Base-by-base conservation (phyloP, 495 filamentous ascomycete genomes). In the Gamarada debralockiae region DNA sequence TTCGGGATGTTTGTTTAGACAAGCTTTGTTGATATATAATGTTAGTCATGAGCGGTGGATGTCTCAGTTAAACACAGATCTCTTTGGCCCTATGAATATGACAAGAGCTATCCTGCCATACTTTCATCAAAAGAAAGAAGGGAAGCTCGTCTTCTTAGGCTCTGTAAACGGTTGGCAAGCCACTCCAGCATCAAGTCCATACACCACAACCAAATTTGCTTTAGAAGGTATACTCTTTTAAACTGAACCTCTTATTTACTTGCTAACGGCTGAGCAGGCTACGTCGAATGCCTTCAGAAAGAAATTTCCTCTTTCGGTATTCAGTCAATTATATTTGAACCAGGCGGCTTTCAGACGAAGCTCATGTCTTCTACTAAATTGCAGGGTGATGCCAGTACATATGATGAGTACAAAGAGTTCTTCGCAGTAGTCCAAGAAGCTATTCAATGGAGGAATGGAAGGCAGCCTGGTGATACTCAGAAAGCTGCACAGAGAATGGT, bases 171-270 rank as follows among this genome's bases (percentile, higher is more conserved):
- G 15, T 3, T 71, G 74, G 60, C 59, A 64, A 29, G 55, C 60
- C 4, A 54, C 65, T 21, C 60, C 73, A 10, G 53, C 64, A 1
- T 65, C 59, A 52, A 71, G 68, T 3, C 53, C 77, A 15, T 83
- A 83, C 61, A 64, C 62, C 36, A 71, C 67, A 0, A 69, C 73
- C 2, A 83, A 82, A 51, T 73, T 69, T 31, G 79, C 74, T 3
- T 55, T 78, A 1, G 70, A 73, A 64, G 72, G 65, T 4, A 31
- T 9, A 31, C 3, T 29, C 5, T 29, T 4, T 10, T 10, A 29
- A 29, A 6, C 38, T 41, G 6, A 6, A 9, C 13, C 12, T n/a
- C 38, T 41, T 7, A 41, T n/a, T n/a, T n/a, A n/a, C n/a, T 29
- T 10, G 10, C 27, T 29, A 10, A 29, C 27, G 27, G 27, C 5